Evolutionary conservation across 768 basidiomycete genomes (phyloP), one percentile per base, ranked within the genome.

Genomic region (Pulveroboletus sp.): DNA sequence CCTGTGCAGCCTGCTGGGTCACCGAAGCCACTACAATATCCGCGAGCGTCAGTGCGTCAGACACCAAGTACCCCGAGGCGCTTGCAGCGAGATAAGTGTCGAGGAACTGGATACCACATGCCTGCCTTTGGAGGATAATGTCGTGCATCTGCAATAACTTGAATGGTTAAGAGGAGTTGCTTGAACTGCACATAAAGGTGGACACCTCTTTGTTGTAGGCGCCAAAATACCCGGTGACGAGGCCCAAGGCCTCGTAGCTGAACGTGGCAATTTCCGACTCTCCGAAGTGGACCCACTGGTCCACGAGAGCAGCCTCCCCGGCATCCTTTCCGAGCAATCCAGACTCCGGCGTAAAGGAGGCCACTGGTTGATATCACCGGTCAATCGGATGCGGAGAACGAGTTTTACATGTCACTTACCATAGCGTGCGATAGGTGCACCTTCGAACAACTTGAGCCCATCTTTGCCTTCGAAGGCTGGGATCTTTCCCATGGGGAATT

Each of bases 251-350:
- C 41, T 58, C 51, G 23, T 64, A 53, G 44, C 52, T 68, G 50
- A 52, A 49, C 43, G 2, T 7, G 35, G 51, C n/a, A 25, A 68
- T 63, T 39, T 66, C 65, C 11, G 45, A 48, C 39, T 66, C 65
- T 9, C 51, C 59, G 39, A 66, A 66, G 25, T 66, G 65, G 16
- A 66, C 49, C 65, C 65, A 66, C 32, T 66, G 66, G 39, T 66
- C 66, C 1, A 67, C 52, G 23, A 66, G 61, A 3, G 61, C 63
- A 20, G 61, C 47, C 37, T 66, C 66, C 6, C 16, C 40, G 13
- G 33, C 42, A 9, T 53, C 39, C 24, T 59, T 61, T 27, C 63
- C 61, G n/a, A 66, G 57, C 35, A 66, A 51, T 25, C 55, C 55
- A 21, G 61, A 61, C 33, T 59, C 50, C 6, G 66, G 66, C 20